These are phyloP conservation scores for Calonectria crousiana DNA, from an alignment of 2,329 filamentous ascomycete genomes.

Conservation along the genomic window DNA sequence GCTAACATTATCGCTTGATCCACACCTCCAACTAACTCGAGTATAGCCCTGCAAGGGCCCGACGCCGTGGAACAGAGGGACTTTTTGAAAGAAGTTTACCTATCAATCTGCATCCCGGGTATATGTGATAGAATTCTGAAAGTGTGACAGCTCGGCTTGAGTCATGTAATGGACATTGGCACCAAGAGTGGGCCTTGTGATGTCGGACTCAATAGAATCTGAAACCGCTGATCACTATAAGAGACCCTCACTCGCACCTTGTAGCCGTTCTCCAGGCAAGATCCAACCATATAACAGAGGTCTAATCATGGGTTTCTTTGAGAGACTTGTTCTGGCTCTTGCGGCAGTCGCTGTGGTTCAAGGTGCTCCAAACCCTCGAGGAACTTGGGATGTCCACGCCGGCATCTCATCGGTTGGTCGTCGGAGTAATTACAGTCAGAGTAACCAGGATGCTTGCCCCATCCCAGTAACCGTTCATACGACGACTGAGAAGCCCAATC, in stretches of 20 bases:
- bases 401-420: not conserved
- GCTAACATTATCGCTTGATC: not conserved
- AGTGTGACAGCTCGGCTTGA: not conserved
- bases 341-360: not conserved
- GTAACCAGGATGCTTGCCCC: conserved; percentile 4
- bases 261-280: not conserved
- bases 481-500: conserved; percentile 12
- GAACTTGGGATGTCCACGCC: conserved; percentile 17
- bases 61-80: not conserved
- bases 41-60: not conserved
- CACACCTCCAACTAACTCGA: not conserved
- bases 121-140: not conserved
- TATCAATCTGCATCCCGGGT: not conserved
- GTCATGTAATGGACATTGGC: not conserved
- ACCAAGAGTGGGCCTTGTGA: not conserved
- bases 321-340: not conserved
- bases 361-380: not conserved
- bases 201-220: not conserved
- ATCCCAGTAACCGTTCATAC: conserved; percentile 7
- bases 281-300: not conserved
- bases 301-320: not conserved
- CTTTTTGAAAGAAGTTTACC: not conserved
- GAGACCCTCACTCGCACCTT: not conserved
- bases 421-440: conserved; percentile 8
- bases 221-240: not conserved